Evolutionary conservation across 768 basidiomycete genomes (phyloP), one percentile per base, ranked within the genome.

Genomic region (Rossbeevera mucosa): DNA sequence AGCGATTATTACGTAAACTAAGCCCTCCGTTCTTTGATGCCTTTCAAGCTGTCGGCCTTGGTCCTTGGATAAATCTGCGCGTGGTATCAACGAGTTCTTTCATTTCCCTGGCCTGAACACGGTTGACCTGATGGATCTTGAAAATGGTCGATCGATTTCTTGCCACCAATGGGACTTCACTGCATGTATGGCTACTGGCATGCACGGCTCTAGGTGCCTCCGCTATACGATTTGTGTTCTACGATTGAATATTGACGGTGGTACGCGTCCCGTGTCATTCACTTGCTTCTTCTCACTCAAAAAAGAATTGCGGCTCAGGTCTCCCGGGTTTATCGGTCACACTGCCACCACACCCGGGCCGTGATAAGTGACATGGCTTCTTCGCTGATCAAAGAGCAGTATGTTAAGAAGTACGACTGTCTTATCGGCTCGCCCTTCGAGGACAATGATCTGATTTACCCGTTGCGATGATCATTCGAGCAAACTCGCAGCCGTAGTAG

Each of bases 391-490:
- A 50, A 67, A 30, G 40, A 54, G 53, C 55, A 40, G 59, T 63
- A 65, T 63, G 60, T 61, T 36, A 47, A 54, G 55, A 58, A 63
- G 61, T 55, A 54, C 22, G 50, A 29, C 41, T 55, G 59, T 64
- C 62, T 63, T 53, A 45, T 64, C 36, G 7, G 48, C 42, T 46
- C 20, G n/a, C 47, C 45, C 53, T 54, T 54, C 44, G 52, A 33
- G 48, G 50, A 51, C 26, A 21, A 50, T 48, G 54, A 55, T 47
- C 56, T 58, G 46, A 64, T 48, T 53, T 30, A 38, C 18, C 43
- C 40, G 56, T 53, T 47, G 54, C 51, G 42, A 47, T 46, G 43
- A 31, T 40, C 33, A 24, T 54, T 22, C 46, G 48, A 31, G 36
- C 43, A 25, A 44, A 30, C 20, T 51, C 26, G 44, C 26, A 24